Percentiles rank a stretch among this genome's conserved stretches.
phyloP scores from a whole-genome alignment of 164 flowering plant genomes.

The Litsea cubeba region DNA sequence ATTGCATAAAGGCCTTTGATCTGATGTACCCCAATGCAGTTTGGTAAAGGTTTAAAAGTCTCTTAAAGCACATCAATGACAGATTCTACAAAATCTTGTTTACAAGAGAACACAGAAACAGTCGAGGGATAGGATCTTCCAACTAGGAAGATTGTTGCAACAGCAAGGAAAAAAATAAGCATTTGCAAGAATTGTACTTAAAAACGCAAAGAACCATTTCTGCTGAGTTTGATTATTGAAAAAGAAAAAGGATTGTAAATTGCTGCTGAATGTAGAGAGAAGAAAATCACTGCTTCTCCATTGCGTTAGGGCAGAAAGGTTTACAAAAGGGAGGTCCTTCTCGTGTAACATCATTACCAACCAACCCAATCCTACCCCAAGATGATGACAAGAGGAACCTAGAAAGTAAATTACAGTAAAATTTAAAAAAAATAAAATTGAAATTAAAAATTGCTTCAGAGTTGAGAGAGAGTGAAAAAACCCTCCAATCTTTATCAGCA shows the following conservation, averaged over 20 bases:
- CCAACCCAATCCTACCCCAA: conserved; percentile 10
- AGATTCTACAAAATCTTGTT: no score
- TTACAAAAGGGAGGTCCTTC: conserved; percentile 9
- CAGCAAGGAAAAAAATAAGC: neutral
- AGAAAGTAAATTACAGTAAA: neutral
- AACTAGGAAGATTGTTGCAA: neutral
- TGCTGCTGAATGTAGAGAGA: neutral
- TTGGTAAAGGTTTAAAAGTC: neutral
- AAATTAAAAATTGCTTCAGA: neutral
- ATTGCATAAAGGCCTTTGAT: neutral
- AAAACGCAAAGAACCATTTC: no score
- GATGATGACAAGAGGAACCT: neutral
- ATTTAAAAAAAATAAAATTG: conserved; percentile 14
- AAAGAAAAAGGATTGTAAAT: neutral
- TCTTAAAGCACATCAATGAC: neutral
- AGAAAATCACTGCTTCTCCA: neutral
- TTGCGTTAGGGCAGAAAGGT: conserved; percentile 1
- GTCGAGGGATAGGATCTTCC: neutral
- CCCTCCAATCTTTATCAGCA: neutral
- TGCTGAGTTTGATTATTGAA: neutral
- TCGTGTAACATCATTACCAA: neutral
- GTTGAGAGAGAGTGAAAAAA: neutral
- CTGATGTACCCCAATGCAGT: neutral
- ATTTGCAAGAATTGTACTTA: no score
- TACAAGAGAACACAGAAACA: neutral